Evolutionary conservation across 306 rosid species (phyloP).

Genomic region (Rosa chinensis): DNA sequence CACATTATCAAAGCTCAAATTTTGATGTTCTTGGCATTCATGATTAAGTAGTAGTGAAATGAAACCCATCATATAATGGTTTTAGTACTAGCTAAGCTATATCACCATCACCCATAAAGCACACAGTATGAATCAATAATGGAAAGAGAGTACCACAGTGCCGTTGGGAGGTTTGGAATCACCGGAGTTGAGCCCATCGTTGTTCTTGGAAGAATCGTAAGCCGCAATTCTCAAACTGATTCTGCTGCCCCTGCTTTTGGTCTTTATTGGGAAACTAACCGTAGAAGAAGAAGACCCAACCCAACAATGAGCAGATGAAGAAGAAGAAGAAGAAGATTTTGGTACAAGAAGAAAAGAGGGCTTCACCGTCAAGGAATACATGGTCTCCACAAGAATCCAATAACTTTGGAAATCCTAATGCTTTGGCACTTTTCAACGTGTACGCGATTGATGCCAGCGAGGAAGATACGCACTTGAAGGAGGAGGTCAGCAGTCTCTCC

Average conservation of each 20-base stretch:
- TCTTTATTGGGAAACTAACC: constrained; percentile 28
- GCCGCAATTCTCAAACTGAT: constrained; percentile 37
- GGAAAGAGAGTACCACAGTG: constrained; percentile 29
- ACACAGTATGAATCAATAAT: not conserved
- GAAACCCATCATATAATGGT: not conserved
- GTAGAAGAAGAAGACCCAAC: constrained; percentile 34
- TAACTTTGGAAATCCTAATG: not conserved
- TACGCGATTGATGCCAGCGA: too few relatives aligned
- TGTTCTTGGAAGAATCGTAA: constrained; percentile 40
- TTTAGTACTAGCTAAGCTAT: not conserved
- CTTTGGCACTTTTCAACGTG: not conserved
- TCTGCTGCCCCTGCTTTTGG: constrained; percentile 26
- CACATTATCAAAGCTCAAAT: too few relatives aligned
- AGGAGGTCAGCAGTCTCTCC: too few relatives aligned
- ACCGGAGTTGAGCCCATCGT: constrained; percentile 28
- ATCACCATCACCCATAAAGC: not conserved
- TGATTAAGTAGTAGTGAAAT: not conserved
- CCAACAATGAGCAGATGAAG: not conserved
- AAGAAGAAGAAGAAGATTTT: constrained; percentile 7
- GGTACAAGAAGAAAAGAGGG: constrained; percentile 29
- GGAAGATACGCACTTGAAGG: too few relatives aligned
- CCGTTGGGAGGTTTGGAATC: constrained; percentile 54
- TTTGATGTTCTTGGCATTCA: too few relatives aligned
- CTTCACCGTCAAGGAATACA: constrained; percentile 48
- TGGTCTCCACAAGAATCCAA: not conserved